phyloP scores from a whole-genome alignment of 768 basidiomycete species.

The Hypholoma fasciculare region DNA sequence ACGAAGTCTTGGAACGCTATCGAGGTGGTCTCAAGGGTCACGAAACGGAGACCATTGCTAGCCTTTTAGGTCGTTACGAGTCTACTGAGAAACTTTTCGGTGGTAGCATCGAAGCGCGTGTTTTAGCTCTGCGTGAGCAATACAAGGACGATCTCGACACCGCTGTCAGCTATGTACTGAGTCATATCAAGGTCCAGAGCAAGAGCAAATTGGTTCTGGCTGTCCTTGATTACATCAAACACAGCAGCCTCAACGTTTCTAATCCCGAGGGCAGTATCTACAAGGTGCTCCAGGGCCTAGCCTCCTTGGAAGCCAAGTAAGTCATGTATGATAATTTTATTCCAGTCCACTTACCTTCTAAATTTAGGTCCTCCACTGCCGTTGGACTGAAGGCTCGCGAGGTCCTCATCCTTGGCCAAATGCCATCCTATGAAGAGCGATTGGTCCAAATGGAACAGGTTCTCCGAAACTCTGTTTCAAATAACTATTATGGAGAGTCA shows the following conservation, averaged over 20 bases:
- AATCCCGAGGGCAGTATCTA: slow-evolving; percentile 73
- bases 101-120: slow-evolving; percentile 90
- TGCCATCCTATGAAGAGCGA: slow-evolving; percentile 97
- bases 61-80: slow-evolving; percentile 76
- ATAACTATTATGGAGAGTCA: slow-evolving; percentile 88
- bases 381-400: slow-evolving; percentile 96
- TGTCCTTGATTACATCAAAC: slow-evolving; percentile 89
- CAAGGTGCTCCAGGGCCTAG: slow-evolving; percentile 77
- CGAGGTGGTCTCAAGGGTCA: slow-evolving; percentile 82
- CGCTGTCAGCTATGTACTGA: slow-evolving; percentile 83
- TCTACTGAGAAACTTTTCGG: slow-evolving; percentile 91
- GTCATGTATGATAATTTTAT: slow-evolving; percentile 22
- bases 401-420: slow-evolving; percentile 92
- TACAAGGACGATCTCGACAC: slow-evolving; percentile 91
- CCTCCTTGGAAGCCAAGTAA: slow-evolving; percentile 86
- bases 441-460: slow-evolving; percentile 92
- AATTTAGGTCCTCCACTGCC: slow-evolving; percentile 75
- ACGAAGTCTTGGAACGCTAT: slow-evolving; percentile 79
- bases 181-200: slow-evolving; percentile 93
- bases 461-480: slow-evolving; percentile 83
- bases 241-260: slow-evolving; percentile 71
- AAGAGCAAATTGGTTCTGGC: slow-evolving; percentile 88
- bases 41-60: slow-evolving; percentile 77
- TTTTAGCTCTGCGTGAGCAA: slow-evolving; percentile 87
- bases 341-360: background rate